Base-by-base conservation (phyloP, 2,329 filamentous ascomycete species). In the Teratosphaeria zuluensis region DNA sequence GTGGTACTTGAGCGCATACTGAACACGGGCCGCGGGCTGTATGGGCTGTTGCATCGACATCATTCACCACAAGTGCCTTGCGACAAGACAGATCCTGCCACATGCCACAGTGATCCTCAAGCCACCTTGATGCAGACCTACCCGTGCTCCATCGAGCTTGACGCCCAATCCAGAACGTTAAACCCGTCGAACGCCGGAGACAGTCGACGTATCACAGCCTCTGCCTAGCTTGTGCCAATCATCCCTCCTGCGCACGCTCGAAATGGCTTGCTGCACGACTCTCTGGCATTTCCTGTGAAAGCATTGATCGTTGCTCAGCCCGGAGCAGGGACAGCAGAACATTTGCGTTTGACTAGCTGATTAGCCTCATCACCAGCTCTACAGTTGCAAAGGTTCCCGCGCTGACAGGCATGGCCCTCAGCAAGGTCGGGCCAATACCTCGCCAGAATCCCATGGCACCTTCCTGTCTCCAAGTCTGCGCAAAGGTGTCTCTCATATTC, bases 381-480 rank as follows among this genome's bases (percentile, higher is more conserved):
- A 73, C 72, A 65, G 94, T 91, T 32, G 90, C 90, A 80, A 99
- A 99, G 1, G 94, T 99, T n/a, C 92, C 92, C 1, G 92, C 94
- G 73, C 89, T 94, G 54, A 99, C 94, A 8, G 94, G 94, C 92
- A 97, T 95, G 55, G 94, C 94, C 73, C 94, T 90, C 69, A 96
- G 75, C 72, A 97, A 75, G 32, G 94, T 97, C 52, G 94, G 94
- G 0, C 82, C 90, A 66, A 99, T 84, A 5, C 94, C 94, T 79
- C 89, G 95, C 91, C 92, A 97, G 79, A 99, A 97, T 0, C 92
- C 94, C 51, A 84, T 77, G 66, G 85, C 69, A 0, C 94, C 94
- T 75, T 95, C 91, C 5, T 76, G 79, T 61, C 81, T 81, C 78
- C 83, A 95, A 1, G 88, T 95, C 80, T 95, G 85, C 60, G 80